Base-by-base conservation (phyloP, 1,139 yeast genomes). In the Lodderomyces jiufengensis region DNA sequence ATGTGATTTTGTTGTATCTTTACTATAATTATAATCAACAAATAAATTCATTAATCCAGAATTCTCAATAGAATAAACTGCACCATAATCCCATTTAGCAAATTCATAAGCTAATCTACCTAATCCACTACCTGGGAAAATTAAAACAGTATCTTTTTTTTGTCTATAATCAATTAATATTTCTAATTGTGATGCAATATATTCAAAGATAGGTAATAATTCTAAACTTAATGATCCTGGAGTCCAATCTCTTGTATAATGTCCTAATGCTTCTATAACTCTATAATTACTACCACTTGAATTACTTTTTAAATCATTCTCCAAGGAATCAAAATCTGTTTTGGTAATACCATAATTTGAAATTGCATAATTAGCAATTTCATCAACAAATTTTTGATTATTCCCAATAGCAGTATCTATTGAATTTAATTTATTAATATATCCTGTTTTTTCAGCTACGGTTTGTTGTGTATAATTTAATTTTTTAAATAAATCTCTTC, bases 51-150 rank as follows among this genome's bases (percentile, higher is more conserved):
- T 85, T 40, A 83, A 54, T 24, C 84, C 74, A 5, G 88, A 81
- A 51, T 71, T 74, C 51, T 87, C 96, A 14, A 85, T 71, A 0
- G 92, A 78, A 43, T 79, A 80, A 0, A 84, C 86, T 1, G 70
- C 52, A 0, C 61, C 57, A 44, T 67, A 66, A 3, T 43, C 46
- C 6, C 62, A 66, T 4, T 41, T 36, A 0, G 87, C 73, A 16
- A 84, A 46, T 43, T 78, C 82, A 51, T 80, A 80, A 2, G 94
- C 79, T 2, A 84, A 61, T 46, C 84, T 65, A 0, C 95, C 94
- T 29, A 82, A 62, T 0, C 95, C 95, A 1, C 88, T 75, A 0
- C 95, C 95, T 0, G 95, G 95, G 2, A 84, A 72, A 4, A 85
- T 54, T 1, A 84, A 67, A 14, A 73, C 53, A 0, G 84, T 75